Conservation (phyloP, 75 land plant genomes). For the Pinus tabuliformis region DNA sequence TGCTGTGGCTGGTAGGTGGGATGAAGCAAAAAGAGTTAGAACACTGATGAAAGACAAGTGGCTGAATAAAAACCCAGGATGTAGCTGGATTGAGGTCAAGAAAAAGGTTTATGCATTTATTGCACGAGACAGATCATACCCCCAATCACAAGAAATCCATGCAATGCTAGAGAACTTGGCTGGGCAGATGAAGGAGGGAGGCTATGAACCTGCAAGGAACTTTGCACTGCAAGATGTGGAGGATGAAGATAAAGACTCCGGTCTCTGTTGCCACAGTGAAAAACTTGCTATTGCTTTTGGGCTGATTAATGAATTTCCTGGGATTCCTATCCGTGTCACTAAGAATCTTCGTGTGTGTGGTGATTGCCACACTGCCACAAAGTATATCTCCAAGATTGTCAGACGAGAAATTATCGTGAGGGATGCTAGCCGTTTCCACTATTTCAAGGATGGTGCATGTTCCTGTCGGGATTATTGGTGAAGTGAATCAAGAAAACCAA, state of each 20-base stretch:
- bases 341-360: conserved; percentile 2
- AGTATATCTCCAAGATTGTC: background rate
- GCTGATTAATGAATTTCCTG: background rate
- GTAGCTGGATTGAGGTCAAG: background rate
- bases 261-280: background rate
- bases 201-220: background rate
- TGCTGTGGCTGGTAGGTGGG: background rate
- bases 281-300: background rate
- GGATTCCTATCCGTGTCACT: background rate
- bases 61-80: background rate
- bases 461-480: background rate
- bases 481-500: background rate
- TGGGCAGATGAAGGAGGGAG: background rate
- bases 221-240: conserved; percentile 1
- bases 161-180: background rate
- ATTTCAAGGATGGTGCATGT: background rate
- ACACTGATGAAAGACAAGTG: background rate
- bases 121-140: background rate
- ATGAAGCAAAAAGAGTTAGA: background rate
- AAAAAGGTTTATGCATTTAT: background rate
- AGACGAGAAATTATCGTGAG: background rate
- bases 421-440: conserved; percentile 1
- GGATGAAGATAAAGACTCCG: background rate
- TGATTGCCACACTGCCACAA: background rate
- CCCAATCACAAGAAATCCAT: background rate